Percentiles rank a stretch among this genome's conserved stretches.
These are phyloP conservation scores for sunflower (Helianthus annuus) DNA, from an alignment of 129 eudicot genomes.

Conservation along the genomic window DNA sequence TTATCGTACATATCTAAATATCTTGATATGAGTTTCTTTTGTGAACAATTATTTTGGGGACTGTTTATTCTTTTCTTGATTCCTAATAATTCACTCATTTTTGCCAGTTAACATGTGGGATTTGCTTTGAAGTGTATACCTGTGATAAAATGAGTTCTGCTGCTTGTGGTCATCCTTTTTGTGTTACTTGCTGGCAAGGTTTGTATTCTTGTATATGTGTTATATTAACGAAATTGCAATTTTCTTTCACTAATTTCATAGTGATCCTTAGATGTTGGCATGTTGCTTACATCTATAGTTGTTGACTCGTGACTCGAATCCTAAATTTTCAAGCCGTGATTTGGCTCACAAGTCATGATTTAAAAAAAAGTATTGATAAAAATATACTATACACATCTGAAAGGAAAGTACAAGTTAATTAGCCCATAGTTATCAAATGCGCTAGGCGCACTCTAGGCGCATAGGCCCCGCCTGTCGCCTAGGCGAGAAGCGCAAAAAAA, in stretches of 20 bases:
- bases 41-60: neutral
- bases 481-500: too few species aligned
- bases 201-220: conserved; percentile 19
- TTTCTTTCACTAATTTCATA: conserved; percentile 3
- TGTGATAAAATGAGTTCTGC: conserved; percentile 68
- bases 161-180: conserved; percentile 96
- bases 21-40: conserved; percentile 5
- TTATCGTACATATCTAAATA: neutral
- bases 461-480: too few species aligned
- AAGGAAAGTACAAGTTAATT: neutral
- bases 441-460: too few species aligned
- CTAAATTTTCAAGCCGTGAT: too few species aligned
- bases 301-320: neutral
- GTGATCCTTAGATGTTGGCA: neutral
- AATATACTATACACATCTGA: neutral
- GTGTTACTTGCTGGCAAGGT: conserved; percentile 92
- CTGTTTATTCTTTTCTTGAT: conserved; percentile 11
- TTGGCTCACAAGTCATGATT: neutral
- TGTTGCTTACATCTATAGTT: conserved; percentile 16
- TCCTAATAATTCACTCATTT: conserved; percentile 20
- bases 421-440: too few species aligned
- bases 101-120: conserved; percentile 83
- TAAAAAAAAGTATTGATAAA: neutral
- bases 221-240: neutral
- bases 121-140: conserved; percentile 83